These are phyloP conservation scores for Saksenaea oblongispora DNA, from an alignment of 371 early-diverging fungal species.

Conservation along the genomic window DNA sequence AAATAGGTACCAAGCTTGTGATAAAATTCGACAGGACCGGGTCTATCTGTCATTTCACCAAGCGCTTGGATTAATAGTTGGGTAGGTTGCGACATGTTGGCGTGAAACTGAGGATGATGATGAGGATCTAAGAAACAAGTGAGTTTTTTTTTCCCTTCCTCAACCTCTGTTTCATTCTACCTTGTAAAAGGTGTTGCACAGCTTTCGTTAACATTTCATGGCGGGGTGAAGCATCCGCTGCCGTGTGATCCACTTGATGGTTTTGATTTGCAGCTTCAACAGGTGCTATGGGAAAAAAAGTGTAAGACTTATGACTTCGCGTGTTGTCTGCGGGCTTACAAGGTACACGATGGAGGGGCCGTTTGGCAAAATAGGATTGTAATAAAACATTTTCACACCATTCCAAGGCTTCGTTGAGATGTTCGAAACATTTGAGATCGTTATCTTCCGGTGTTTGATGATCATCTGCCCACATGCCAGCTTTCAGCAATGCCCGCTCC, in stretches of 20 bases:
- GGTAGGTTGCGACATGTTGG: slow-evolving; percentile 55
- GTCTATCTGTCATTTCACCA: slow-evolving; percentile 47
- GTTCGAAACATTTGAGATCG: slow-evolving; percentile 74
- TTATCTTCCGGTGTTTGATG: slow-evolving; percentile 37
- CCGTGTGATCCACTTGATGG: slow-evolving; percentile 12
- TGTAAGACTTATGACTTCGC: neutral
- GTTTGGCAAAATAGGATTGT: slow-evolving; percentile 63
- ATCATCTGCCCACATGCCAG: slow-evolving; percentile 74
- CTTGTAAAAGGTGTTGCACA: slow-evolving; percentile 35
- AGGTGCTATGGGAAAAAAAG: neutral
- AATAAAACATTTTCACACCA: slow-evolving; percentile 93
- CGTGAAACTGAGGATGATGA: slow-evolving; percentile 23
- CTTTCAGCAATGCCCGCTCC: slow-evolving; percentile 69
- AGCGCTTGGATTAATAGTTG: slow-evolving; percentile 70
- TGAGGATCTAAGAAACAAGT: neutral
- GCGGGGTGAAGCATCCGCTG: slow-evolving; percentile 35
- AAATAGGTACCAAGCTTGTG: slow-evolving; percentile 65
- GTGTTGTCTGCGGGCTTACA: neutral
- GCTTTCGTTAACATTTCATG: slow-evolving; percentile 39
- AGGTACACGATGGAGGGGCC: slow-evolving; percentile 26
- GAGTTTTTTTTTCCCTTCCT: neutral
- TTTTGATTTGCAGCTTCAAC: slow-evolving; percentile 2
- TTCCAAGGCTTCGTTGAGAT: slow-evolving; percentile 86
- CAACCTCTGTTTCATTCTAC: slow-evolving; percentile 19
- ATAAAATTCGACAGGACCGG: slow-evolving; percentile 53